Evolutionary conservation across 805 yeast genomes (phyloP).

Genomic region (Wickerhamomyces tratensis): DNA sequence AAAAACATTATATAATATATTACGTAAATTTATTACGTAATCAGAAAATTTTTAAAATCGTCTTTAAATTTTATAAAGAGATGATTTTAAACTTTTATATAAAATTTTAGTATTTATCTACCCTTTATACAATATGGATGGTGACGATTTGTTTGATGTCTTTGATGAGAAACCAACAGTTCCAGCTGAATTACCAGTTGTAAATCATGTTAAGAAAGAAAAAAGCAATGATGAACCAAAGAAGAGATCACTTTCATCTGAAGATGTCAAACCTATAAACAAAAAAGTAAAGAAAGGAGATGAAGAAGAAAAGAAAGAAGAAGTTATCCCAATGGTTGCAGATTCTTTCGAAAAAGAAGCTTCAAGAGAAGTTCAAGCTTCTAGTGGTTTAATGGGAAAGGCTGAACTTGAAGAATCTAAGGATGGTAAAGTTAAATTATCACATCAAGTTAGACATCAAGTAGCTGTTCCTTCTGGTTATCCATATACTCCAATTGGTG

Average conservation of each 20-base stretch:
- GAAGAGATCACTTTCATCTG: slow-evolving; percentile 16
- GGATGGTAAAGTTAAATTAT: slow-evolving; percentile 53
- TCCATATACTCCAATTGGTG: slow-evolving; percentile 79
- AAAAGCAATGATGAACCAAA: slow-evolving; percentile 15
- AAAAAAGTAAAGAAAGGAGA: slow-evolving; percentile 18
- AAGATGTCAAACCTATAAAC: slow-evolving; percentile 6
- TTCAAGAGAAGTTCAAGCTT: slow-evolving; percentile 77
- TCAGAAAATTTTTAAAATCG: too few relatives aligned
- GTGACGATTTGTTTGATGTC: slow-evolving; percentile 52
- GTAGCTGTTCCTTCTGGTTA: slow-evolving; percentile 93
- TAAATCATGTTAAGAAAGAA: slow-evolving; percentile 1
- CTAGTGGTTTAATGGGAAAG: slow-evolving; percentile 52
- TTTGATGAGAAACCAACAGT: slow-evolving; percentile 44
- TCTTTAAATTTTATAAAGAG: too few relatives aligned
- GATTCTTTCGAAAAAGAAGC: slow-evolving; percentile 87
- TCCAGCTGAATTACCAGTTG: slow-evolving; percentile 7
- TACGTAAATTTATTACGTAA: too few relatives aligned
- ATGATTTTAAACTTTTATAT: too few relatives aligned
- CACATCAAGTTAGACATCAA: slow-evolving; percentile 95
- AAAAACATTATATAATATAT: too few relatives aligned
- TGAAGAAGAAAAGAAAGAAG: slow-evolving; percentile 27
- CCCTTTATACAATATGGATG: slow-evolving; percentile 1
- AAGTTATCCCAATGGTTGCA: slow-evolving; percentile 65
- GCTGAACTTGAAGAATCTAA: slow-evolving; percentile 21
- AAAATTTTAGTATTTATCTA: too few relatives aligned